These are phyloP conservation scores for Hymenoscyphus fructigenus DNA, from an alignment of 2,329 filamentous ascomycete species.

Conservation along the genomic window DNA sequence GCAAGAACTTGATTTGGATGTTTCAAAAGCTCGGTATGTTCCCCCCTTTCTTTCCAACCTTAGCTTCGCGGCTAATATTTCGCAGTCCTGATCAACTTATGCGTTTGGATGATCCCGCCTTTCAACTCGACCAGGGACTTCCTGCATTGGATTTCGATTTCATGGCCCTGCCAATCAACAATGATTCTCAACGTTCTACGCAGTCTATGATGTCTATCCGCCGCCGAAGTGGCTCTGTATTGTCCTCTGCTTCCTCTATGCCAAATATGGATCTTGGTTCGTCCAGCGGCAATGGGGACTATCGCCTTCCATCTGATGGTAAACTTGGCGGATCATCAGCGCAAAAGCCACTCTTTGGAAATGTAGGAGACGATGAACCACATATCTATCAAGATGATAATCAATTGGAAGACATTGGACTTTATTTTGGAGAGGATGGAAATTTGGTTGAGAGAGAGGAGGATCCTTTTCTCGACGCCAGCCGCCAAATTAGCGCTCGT, in stretches of 20 bases:
- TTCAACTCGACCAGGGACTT: slow-evolving; percentile 65
- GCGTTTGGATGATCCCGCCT: slow-evolving; percentile 78
- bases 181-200: slow-evolving; percentile 31
- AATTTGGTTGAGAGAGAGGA: slow-evolving; percentile 58
- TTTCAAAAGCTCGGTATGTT: slow-evolving; percentile 69
- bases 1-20: slow-evolving; percentile 66
- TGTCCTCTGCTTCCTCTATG: slow-evolving; percentile 32
- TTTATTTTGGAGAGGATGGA: slow-evolving; percentile 62
- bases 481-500: slow-evolving; percentile 17
- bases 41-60: not conserved
- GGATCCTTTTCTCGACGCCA: slow-evolving; percentile 27
- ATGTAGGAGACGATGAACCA: slow-evolving; percentile 34
- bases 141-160: slow-evolving; percentile 56
- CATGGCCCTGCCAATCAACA: slow-evolving; percentile 35
- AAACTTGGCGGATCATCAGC: slow-evolving; percentile 37
- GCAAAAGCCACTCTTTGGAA: slow-evolving; percentile 30
- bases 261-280: slow-evolving; percentile 49
- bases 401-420: slow-evolving; percentile 29
- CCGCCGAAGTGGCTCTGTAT: slow-evolving; percentile 25
- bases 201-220: slow-evolving; percentile 37
- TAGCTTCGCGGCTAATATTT: slow-evolving; percentile 11
- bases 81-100: slow-evolving; percentile 72
- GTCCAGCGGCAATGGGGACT: slow-evolving; percentile 42
- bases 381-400: not conserved
- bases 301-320: slow-evolving; percentile 32